Base-by-base conservation (phyloP, 164 flowering plant genomes). In the Tetrastigma voinierianum region DNA sequence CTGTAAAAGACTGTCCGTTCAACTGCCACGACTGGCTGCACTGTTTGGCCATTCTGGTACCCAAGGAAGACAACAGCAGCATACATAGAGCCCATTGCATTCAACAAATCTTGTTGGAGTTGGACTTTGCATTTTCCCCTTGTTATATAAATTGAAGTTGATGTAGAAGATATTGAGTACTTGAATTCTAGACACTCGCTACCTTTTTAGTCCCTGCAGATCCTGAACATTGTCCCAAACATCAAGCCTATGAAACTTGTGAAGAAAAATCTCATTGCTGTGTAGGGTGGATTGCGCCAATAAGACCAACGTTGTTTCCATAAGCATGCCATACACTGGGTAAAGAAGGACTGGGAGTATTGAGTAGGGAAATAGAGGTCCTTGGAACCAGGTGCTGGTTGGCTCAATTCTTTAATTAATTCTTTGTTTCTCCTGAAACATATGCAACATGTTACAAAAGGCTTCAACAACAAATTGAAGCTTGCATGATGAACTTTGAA, bases 301-400 rank as follows among this genome's bases (percentile, higher is more conserved):
- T 89, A 89, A 5, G 94, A 86, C 80, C 65, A 73, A 11, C 73
- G 66, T 62, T 89, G 94, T 61, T 89, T 89, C 94, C 94, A 87
- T 4, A 85, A 74, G 70, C 91, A 87, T 13, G 87, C 84, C 72
- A 77, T 10, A 67, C 69, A 78, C 69, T 87, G 84, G 15, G 65
- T 66, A 49, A 58, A 20, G 61, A 77, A 76, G 8, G 87, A 46
- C 57, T 81, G 89, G 0, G 92, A 73, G 65, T 62, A 89, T 40
- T 75, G 84, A 3, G 87, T 78, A 2, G 85, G 75, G 46, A 83
- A 83, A 55, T 76, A 32, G 10, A 83, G 72, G 17, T 80, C 84
- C 19, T 68, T 67, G 15, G 84, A 74, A 23, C 73, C 82, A 9
- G 76, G 72, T 4, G 68, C 47, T 4, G 86, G 82, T 9, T 21